Evolutionary conservation across 2,329 filamentous ascomycete species (phyloP), one percentile per base, ranked within the genome.

Genomic region (Thelonectria rubi): DNA sequence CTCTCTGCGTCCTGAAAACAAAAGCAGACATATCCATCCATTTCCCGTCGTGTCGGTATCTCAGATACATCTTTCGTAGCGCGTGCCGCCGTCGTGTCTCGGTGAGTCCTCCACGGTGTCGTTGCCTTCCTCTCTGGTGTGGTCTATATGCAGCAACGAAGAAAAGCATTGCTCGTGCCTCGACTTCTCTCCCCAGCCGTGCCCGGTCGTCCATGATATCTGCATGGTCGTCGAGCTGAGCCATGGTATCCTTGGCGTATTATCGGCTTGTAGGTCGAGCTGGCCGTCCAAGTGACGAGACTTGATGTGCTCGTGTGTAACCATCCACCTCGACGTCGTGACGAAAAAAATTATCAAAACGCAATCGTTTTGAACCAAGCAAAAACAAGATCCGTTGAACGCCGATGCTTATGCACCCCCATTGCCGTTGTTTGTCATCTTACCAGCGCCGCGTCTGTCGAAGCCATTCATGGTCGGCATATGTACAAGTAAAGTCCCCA

Each of bases 401-500:
- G 73, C 74, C 74, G 48, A 73, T 76, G 74, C 74, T 73, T 64
- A 75, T 76, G 74, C 74, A 55, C 45, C 37, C 56, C 62, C 46
- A 37, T 63, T 67, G 58, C 60, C 58, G 56, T 47, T 20, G 32
- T 65, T 56, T 62, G 56, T 65, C 58, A 65, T 63, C 69, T 70
- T 71, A 69, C 61, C 58, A 42, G 67, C 42, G 48, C 52, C 60
- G 47, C 62, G 58, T 50, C 60, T 61, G 57, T 58, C 34, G 56
- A 40, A 55, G 21, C 65, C 45, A 48, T 58, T 30, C 57, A 46
- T 53, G 70, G 46, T 57, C 69, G 63, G 65, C 68, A 39, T 71
- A 71, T 70, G 54, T 68, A 66, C 68, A 68, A 59, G 65, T 60
- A 43, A 49, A 60, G 60, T 42, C 20, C 6, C 26, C 45, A 14